Evolutionary conservation across 2,329 filamentous ascomycete species (phyloP), one percentile per base, ranked within the genome.

Genomic region (Fusarium begoniae): DNA sequence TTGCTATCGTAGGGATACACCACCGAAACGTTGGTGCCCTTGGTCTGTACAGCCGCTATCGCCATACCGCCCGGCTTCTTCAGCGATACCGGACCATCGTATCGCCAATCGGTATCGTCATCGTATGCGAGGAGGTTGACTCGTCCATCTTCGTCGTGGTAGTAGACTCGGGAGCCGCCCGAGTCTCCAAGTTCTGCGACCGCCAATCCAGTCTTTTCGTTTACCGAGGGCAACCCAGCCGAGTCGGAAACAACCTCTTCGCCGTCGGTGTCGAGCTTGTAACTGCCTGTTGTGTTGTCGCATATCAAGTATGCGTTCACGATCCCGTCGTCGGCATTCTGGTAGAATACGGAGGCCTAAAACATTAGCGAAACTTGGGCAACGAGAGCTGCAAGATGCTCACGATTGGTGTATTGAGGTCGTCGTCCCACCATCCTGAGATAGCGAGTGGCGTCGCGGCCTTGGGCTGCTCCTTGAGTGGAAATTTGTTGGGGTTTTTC

Each of bases 41-140:
- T 47, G 2, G 48, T 67, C 22, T 73, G 70, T 8, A 70, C 37
- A 8, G 66, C 51, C 4, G 58, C 62, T 37, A 75, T 32, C 2
- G 66, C n/a, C 69, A 47, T 64, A 32, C 69, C 70, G 3, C 32
- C 47, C 5, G 54, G 15, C 10, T 54, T 54, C n/a, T 68, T 68
- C 24, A 53, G 70, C 3, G 73, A 75, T 4, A 75, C 62, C 1
- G 73, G 73, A 2, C 73, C 73, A 17, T 62, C 59, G 24, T 75
- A 75, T 40, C 60, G 48, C 73, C 73, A 75, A 26, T 75, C 73
- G 11, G 73, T 75, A 41, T 75, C 73, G n/a, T 75, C 73, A 32
- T 75, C 73, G 45, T 75, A 75, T 11, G 72, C 72, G 13, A 75
- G 17, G 15, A 71, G 11, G 18, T 70, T 73, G 4, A 75, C 44